Percentiles rank a stretch among this genome's conserved stretches.
Conservation (phyloP, 2,329 filamentous ascomycete species). For the Colletotrichum plurivorum region DNA sequence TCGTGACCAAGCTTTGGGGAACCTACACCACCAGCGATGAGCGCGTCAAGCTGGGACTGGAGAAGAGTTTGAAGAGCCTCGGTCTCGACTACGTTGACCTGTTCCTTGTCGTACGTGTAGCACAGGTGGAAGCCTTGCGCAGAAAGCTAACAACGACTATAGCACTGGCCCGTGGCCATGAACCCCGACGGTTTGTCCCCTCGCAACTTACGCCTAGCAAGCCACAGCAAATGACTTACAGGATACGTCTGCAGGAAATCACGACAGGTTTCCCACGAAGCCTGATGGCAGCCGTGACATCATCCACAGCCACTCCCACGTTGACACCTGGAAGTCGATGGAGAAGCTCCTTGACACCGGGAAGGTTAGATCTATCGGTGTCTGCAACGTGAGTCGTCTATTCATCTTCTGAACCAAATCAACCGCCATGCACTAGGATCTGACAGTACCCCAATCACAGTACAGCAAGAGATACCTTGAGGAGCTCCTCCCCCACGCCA, state of each 20-base stretch:
- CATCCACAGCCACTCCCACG: conserved; percentile 76
- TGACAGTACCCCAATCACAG: conserved; percentile 44
- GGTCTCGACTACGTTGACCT: conserved; percentile 87
- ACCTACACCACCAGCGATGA: conserved; percentile 74
- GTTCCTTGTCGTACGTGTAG: conserved; percentile 72
- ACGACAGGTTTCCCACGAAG: conserved; percentile 81
- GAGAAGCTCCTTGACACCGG: conserved; percentile 75
- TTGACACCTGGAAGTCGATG: conserved; percentile 84
- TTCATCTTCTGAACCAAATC: background rate
- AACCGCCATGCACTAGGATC: background rate
- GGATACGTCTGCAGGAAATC: conserved; percentile 64
- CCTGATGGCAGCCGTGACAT: conserved; percentile 83
- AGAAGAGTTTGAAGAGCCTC: conserved; percentile 80
- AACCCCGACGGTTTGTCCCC: conserved; percentile 76
- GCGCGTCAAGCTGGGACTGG: conserved; percentile 76
- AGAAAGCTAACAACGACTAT: conserved; percentile 18
- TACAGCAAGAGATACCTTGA: conserved; percentile 71
- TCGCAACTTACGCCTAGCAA: conserved; percentile 41
- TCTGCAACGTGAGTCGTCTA: conserved; percentile 64
- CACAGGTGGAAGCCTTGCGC: background rate
- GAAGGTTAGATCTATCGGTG: conserved; percentile 68
- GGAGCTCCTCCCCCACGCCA: conserved; percentile 64
- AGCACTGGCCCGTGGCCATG: conserved; percentile 87
- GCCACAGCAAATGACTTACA: conserved; percentile 31
- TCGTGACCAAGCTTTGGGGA: conserved; percentile 89